Evolutionary conservation across 2,329 filamentous ascomycete species (phyloP).

Genomic region (Neocatenulostroma microsporum): DNA sequence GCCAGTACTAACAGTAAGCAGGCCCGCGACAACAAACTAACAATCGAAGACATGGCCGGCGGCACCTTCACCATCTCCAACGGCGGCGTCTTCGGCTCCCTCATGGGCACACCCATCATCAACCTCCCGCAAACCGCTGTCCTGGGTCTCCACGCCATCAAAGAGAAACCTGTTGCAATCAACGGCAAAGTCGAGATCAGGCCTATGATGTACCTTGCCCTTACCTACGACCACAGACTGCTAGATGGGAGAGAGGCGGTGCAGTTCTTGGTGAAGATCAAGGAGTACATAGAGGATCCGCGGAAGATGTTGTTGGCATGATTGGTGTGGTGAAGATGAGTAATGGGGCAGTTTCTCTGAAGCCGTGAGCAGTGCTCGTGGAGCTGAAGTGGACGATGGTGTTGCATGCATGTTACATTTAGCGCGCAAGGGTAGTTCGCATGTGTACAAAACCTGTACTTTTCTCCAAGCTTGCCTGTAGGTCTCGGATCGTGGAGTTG

Average conservation of each 20-base stretch:
- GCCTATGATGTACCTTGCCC: constrained; percentile 98
- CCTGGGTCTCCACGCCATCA: constrained; percentile 89
- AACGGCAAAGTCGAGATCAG: constrained; percentile 93
- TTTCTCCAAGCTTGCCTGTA: too few species aligned
- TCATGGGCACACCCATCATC: constrained; percentile 98
- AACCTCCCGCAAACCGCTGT: constrained; percentile 90
- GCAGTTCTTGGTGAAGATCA: constrained; percentile 92
- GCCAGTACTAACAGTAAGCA: constrained; percentile 29
- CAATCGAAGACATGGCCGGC: constrained; percentile 98
- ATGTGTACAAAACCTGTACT: too few species aligned
- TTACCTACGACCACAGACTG: constrained; percentile 95
- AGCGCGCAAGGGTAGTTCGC: too few species aligned
- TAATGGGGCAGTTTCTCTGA: too few species aligned
- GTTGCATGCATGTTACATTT: too few species aligned
- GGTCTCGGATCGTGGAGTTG: too few species aligned
- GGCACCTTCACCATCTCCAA: constrained; percentile 98
- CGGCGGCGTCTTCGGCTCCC: constrained; percentile 88
- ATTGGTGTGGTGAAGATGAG: too few species aligned
- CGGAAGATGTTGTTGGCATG: constrained; percentile 68
- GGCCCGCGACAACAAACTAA: constrained; percentile 93
- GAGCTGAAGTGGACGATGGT: too few species aligned
- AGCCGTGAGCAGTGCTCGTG: too few species aligned
- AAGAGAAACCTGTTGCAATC: constrained; percentile 80
- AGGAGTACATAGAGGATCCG: constrained; percentile 91
- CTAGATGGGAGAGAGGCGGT: constrained; percentile 92